Evolutionary conservation across 768 basidiomycete genomes (phyloP), one percentile per base, ranked within the genome.

Genomic region (Cyathus striatus): DNA sequence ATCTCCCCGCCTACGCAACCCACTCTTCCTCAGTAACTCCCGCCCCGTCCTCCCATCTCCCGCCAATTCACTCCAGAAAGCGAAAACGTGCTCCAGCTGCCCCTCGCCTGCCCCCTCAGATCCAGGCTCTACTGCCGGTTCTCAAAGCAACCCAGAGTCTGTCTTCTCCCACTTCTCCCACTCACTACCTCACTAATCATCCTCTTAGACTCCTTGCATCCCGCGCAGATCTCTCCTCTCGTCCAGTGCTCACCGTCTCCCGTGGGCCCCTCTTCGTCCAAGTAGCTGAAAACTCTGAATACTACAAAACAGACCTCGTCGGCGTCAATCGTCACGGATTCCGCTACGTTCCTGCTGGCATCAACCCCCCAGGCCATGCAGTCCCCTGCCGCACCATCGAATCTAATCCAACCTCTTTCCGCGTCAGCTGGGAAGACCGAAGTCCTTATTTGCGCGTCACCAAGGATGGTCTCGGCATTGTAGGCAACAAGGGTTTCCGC

Each of bases 371-470:
- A 6, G 81, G 79, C 13, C 72, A 72, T 44, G 63, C 69, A 6
- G 57, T 77, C 10, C 73, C 85, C 12, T 91, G 86, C 55, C 78
- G 88, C 12, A 86, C 86, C 2, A 90, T 92, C 54, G 89, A 92
- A 64, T 83, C 79, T 54, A 73, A 75, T 13, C 92, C 92, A 0
- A 72, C 76, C 1, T 61, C 64, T 4, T 84, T 73, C 58, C 76
- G 90, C 38, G 77, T 91, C 46, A 83, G 85, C 56, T 95, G 92
- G 92, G 91, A 94, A 60, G 92, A 96, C 61, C 79, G 93, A 18
- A 89, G 83, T 52, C 70, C 84, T 0, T 90, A 86, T 55, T 69
- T 93, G 41, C 80, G 79, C 41, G 81, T 90, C 49, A 81, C 86
- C 0, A 81, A 79, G 43, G 89, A 94, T 53, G 92, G 88, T 0